Evolutionary conservation across 352 stramenopile genomes (phyloP), one percentile per base, ranked within the genome.

Genomic region (Pythium aristosporum): DNA sequence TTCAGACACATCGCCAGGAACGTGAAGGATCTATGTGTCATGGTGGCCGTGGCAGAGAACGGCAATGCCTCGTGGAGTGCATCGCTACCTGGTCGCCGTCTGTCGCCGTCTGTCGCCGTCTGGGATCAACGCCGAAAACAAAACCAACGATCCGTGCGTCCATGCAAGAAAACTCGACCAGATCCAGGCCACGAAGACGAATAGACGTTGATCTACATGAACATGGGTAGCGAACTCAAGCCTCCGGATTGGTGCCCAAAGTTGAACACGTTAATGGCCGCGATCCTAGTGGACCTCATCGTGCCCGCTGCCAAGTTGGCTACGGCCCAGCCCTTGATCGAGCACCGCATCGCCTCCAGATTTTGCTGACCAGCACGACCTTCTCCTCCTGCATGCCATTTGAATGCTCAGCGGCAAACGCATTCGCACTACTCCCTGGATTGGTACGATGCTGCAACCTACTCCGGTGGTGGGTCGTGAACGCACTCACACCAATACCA

Each of bases 31-130:
- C n/a, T n/a, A n/a, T n/a, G 25, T 30, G 5, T 30, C 25, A 30
- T 30, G 25, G 25, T 5, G n/a, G 25, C 25, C 25, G 25, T 30
- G 25, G 25, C 25, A 30, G 25, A 30, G 25, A 30, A 30, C 25
- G 25, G 25, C 25, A 30, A 30, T 30, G 25, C 25, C 25, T 30
- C 25, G 25, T 30, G 25, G 25, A 30, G 25, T 30, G 25, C 25
- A 2, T 30, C 25, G 25, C 25, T 30, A 30, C 25, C 25, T 30
- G 3, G 25, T 30, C 25, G 25, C 25, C n/a, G n/a, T n/a, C n/a
- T n/a, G n/a, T n/a, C n/a, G n/a, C n/a, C n/a, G n/a, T n/a, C 81
- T 79, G 10, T 88, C 77, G 7, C 66, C 88, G 41, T 85, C 75
- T 1, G 77, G 79, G 2, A 88, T 88, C 56, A 68, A 69, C 16